A percentile compares a stretch with the other conserved stretches of the same genome.
Evolutionary conservation across 176 grass and related monocot genomes (phyloP).

Genomic region (Lolium perenne): DNA sequence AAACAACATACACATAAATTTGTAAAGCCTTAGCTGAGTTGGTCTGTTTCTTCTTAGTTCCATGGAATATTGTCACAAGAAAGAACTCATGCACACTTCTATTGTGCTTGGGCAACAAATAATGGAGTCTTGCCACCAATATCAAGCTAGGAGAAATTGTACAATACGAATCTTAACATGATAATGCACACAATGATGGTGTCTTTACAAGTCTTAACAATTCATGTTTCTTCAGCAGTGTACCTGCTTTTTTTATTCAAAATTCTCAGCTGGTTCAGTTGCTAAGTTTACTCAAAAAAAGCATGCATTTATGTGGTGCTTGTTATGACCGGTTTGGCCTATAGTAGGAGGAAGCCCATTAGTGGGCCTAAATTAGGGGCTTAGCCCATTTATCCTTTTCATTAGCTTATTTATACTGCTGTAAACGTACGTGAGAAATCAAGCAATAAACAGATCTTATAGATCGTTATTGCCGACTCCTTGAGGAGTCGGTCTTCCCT

Average conservation of each 20-base stretch:
- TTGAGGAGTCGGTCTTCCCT: too few species aligned
- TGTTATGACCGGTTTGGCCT: too few species aligned
- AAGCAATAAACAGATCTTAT: too few species aligned
- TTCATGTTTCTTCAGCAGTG: not conserved
- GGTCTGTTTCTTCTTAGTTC: not conserved
- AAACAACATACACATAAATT: not conserved
- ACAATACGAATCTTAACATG: not conserved
- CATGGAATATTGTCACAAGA: not conserved
- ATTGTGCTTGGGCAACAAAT: slow-evolving; percentile 3
- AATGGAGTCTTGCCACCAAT: not conserved
- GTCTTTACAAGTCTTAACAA: not conserved
- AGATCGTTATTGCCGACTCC: too few species aligned
- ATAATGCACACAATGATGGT: not conserved
- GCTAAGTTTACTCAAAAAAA: not conserved
- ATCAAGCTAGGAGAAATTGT: not conserved
- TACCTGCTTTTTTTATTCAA: not conserved
- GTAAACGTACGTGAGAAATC: too few species aligned
- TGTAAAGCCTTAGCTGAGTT: not conserved
- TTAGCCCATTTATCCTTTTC: too few species aligned
- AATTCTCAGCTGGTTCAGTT: not conserved
- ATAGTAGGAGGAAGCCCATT: too few species aligned
- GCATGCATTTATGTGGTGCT: not conserved
- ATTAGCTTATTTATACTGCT: too few species aligned
- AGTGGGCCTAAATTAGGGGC: too few species aligned
- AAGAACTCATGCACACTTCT: not conserved